phyloP scores from a whole-genome alignment of 2,329 filamentous ascomycete species.

The Cladosporium sp. region DNA sequence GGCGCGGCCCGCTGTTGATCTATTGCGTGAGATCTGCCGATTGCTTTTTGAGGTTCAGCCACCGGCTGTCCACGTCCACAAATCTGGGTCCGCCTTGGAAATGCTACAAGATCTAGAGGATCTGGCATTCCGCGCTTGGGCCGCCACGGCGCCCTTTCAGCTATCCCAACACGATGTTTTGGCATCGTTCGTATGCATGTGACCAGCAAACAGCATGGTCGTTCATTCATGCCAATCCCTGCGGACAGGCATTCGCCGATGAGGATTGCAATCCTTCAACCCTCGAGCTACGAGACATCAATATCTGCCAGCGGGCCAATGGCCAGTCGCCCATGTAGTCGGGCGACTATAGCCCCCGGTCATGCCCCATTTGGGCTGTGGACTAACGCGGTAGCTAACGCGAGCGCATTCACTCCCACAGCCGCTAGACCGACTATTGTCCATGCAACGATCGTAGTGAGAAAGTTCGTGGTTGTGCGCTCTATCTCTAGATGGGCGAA shows the following conservation, averaged over 20 bases:
- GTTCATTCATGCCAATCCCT: background rate
- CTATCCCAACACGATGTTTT: background rate
- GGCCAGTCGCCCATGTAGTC: background rate
- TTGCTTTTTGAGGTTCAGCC: background rate
- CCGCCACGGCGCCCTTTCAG: background rate
- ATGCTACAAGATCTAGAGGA: slow-evolving; percentile 8
- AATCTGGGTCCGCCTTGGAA: slow-evolving; percentile 11
- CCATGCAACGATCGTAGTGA: slow-evolving; percentile 2
- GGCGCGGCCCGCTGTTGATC: slow-evolving; percentile 9
- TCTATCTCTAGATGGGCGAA: slow-evolving; percentile 8
- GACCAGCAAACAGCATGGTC: background rate
- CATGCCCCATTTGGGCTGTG: slow-evolving; percentile 7
- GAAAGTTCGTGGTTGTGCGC: slow-evolving; percentile 6
- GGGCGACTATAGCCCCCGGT: slow-evolving; percentile 1
- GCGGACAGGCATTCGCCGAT: background rate
- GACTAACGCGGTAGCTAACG: slow-evolving; percentile 12
- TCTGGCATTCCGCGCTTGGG: slow-evolving; percentile 4
- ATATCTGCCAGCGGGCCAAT: slow-evolving; percentile 6
- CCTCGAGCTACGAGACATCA: background rate
- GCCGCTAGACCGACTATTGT: slow-evolving; percentile 3
- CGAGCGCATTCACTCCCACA: slow-evolving; percentile 7
- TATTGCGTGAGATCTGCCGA: slow-evolving; percentile 4
- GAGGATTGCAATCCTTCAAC: background rate
- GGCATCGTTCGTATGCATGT: slow-evolving; percentile 2
- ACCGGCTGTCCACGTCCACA: slow-evolving; percentile 10